Conservation (phyloP, 768 basidiomycete genomes). For the Boletales sp. region DNA sequence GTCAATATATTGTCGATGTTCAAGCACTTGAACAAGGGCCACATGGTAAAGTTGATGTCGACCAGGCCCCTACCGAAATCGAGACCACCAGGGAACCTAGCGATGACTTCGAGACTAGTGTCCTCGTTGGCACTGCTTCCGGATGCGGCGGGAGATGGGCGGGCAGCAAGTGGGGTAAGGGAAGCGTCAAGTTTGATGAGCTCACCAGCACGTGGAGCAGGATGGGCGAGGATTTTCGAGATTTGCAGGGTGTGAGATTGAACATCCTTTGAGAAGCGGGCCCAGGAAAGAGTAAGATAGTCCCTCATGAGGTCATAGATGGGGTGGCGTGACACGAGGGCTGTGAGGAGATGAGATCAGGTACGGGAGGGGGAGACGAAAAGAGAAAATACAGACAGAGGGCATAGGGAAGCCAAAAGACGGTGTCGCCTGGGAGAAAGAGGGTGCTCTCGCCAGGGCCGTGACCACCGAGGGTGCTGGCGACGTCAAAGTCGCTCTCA, state of each 20-base stretch:
- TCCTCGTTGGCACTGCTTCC: constrained; percentile 28
- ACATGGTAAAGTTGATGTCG: constrained; percentile 95
- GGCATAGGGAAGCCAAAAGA: constrained; percentile 94
- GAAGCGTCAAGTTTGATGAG: constrained; percentile 84
- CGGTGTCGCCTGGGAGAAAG: constrained; percentile 84
- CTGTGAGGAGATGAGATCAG: constrained; percentile 35
- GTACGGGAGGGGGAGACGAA: not conserved
- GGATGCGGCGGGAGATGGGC: constrained; percentile 43
- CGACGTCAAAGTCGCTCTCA: constrained; percentile 83
- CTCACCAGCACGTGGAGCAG: constrained; percentile 84
- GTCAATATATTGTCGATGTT: constrained; percentile 93
- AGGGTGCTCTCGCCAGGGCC: constrained; percentile 85
- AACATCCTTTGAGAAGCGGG: constrained; percentile 90
- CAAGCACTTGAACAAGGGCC: constrained; percentile 91
- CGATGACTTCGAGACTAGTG: constrained; percentile 73
- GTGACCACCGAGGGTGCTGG: constrained; percentile 70
- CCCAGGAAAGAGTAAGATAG: constrained; percentile 94
- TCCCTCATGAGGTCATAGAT: constrained; percentile 96
- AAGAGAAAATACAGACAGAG: constrained; percentile 55
- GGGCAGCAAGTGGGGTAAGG: constrained; percentile 42
- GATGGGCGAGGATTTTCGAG: constrained; percentile 82
- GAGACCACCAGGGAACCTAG: constrained; percentile 88
- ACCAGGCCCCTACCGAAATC: constrained; percentile 90
- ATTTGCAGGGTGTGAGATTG: constrained; percentile 90
- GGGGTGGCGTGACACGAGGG: constrained; percentile 86